Base-by-base conservation (phyloP, 2,329 filamentous ascomycete species). In the Sclerotinia glacialis region DNA sequence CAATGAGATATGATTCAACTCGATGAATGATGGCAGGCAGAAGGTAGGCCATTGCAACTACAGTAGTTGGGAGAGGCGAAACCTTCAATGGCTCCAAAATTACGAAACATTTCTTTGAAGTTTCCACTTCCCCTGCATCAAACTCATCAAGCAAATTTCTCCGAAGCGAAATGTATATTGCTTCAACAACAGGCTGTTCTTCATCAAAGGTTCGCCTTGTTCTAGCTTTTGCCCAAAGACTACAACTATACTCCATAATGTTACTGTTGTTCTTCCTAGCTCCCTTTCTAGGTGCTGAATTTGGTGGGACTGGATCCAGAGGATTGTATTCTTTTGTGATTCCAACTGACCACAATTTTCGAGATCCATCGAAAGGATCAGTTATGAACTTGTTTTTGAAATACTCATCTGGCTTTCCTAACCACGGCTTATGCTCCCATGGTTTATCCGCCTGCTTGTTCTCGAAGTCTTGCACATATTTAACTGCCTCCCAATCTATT, bases 21-120 rank as follows among this genome's bases (percentile, higher is more conserved):
- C 92, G 87, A 74, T 92, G 89, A 47, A 97, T 90, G 49, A 97
- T 90, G 0, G 92, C 89, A 0, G 95, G 94, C 67, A 97, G 88
- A 0, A 87, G 81, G 72, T 93, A 86, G 23, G 86, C 87, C 80
- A 92, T 92, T 5, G 85, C 82, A 0, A 91, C 91, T n/a, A 91
- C 79, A 1, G 85, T 80, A 0, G 86, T 79, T 0, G 91, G 86
- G 5, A 98, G 80, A 18, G 86, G 81, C 1, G 93, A 98, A 6
- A 98, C 85, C 11, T 79, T 83, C 56, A 98, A 78, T 0, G 91
- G 89, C 72, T 97, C 86, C 4, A 93, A 84, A 67, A 93, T 91
- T 3, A 98, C 77, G 67, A 85, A 92, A 70, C 89, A 89, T 55
- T 76, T 81, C 59, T 78, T 79, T 0, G 72, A 67, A 4, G 78